phyloP scores from a whole-genome alignment of 192 early-diverging fungal species.

The Entomortierella parvispora region DNA sequence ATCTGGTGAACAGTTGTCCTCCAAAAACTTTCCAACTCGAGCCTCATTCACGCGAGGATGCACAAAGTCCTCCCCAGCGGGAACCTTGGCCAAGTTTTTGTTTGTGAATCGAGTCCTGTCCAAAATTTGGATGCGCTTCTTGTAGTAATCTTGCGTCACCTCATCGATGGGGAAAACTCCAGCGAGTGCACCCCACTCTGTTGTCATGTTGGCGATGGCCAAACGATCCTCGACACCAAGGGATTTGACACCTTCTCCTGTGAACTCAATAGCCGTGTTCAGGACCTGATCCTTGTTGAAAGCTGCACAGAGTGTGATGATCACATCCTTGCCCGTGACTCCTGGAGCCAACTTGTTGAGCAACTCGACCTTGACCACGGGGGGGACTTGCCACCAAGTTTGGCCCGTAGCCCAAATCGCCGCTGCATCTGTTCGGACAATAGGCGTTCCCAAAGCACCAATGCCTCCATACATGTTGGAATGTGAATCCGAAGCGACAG shows the following conservation, averaged over 20 bases:
- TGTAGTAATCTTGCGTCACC: slow-evolving; percentile 76
- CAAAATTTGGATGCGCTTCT: slow-evolving; percentile 66
- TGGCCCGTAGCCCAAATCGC: slow-evolving; percentile 97
- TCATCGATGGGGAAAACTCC: slow-evolving; percentile 96
- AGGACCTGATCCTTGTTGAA: slow-evolving; percentile 96
- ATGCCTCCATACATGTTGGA: slow-evolving; percentile 99
- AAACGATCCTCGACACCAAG: slow-evolving; percentile 91
- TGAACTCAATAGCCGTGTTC: slow-evolving; percentile 97
- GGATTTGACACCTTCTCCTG: slow-evolving; percentile 70
- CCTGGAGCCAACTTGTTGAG: slow-evolving; percentile 79
- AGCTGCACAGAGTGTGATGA: slow-evolving; percentile 91
- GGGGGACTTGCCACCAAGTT: slow-evolving; percentile 99
- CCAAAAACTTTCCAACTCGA: slow-evolving; percentile 52
- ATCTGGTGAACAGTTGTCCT: slow-evolving; percentile 60
- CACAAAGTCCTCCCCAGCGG: slow-evolving; percentile 56
- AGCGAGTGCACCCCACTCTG: slow-evolving; percentile 98
- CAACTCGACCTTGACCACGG: slow-evolving; percentile 91
- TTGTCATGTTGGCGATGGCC: slow-evolving; percentile 99
- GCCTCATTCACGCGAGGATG: slow-evolving; percentile 69
- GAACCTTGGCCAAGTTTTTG: slow-evolving; percentile 54
- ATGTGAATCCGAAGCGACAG: slow-evolving; percentile 98
- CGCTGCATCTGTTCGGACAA: slow-evolving; percentile 98
- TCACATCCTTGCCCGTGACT: slow-evolving; percentile 97
- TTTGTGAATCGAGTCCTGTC: slow-evolving; percentile 63
- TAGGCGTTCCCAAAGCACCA: slow-evolving; percentile 93